Percentiles rank a stretch among this genome's conserved stretches.
phyloP scores from a whole-genome alignment of 2,329 filamentous ascomycete species.

The Xenoacremonium recifei region DNA sequence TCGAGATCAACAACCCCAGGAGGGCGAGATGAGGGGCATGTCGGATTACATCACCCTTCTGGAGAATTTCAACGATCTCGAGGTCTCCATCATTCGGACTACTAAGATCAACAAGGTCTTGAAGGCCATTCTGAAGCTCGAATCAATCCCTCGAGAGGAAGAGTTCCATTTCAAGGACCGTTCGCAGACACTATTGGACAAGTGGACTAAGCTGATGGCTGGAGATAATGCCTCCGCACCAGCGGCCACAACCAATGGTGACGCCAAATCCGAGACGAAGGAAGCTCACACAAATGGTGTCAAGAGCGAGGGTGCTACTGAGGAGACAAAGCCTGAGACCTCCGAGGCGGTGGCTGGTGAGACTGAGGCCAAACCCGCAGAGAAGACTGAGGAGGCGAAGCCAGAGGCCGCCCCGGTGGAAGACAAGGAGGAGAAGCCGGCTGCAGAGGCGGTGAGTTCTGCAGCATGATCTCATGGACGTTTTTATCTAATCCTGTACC shows the following conservation, averaged over 20 bases:
- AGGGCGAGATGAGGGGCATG: constrained; percentile 79
- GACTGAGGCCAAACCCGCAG: constrained; percentile 14
- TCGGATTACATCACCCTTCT: constrained; percentile 76
- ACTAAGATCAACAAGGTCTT: constrained; percentile 99
- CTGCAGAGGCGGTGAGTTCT: constrained; percentile 35
- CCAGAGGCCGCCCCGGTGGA: constrained; percentile 16
- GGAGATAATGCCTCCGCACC: constrained; percentile 47
- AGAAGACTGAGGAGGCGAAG: constrained; percentile 19
- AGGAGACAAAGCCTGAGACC: constrained; percentile 34
- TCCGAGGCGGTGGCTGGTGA: constrained; percentile 14
- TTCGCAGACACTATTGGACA: constrained; percentile 74
- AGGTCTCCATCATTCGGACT: constrained; percentile 80
- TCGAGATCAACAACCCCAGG: constrained; percentile 79
- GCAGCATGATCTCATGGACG: not conserved
- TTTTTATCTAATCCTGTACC: constrained; percentile 10
- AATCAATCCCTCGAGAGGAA: constrained; percentile 81
- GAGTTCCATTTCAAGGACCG: constrained; percentile 87
- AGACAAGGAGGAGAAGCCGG: constrained; percentile 20
- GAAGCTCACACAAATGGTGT: constrained; percentile 38
- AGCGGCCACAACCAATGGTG: constrained; percentile 40
- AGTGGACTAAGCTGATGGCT: constrained; percentile 84
- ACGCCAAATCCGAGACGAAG: constrained; percentile 40
- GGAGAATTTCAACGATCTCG: constrained; percentile 75
- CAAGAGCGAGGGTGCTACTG: constrained; percentile 39
- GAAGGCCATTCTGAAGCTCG: constrained; percentile 88